phyloP scores from a whole-genome alignment of 164 flowering plant species.

The Umbellularia californica region DNA sequence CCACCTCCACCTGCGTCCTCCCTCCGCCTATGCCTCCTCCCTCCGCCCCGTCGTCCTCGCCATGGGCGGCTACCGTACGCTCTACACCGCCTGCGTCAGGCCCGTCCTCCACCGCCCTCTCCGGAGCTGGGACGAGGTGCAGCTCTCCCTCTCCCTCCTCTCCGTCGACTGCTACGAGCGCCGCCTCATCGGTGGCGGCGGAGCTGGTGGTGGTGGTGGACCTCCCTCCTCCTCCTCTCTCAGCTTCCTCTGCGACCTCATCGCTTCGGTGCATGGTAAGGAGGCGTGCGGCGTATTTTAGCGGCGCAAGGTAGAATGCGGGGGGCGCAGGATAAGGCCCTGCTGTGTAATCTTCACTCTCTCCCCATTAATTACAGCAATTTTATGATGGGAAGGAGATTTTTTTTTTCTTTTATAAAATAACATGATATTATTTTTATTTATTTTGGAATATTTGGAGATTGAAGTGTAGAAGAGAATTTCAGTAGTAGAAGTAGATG shows the following conservation, averaged over 20 bases:
- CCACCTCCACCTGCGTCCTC: constrained; percentile 49
- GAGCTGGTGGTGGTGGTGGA: not conserved
- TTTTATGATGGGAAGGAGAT: too few species aligned
- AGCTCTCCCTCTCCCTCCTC: constrained; percentile 71
- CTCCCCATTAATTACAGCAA: too few species aligned
- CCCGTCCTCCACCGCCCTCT: constrained; percentile 39
- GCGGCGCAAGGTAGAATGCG: not conserved
- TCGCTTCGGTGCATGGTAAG: not conserved
- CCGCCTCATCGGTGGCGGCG: constrained; percentile 21
- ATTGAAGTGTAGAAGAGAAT: too few species aligned
- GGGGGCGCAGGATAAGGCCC: not conserved
- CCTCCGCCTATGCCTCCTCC: constrained; percentile 5
- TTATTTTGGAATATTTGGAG: too few species aligned
- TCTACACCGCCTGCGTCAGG: constrained; percentile 61
- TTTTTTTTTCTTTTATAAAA: too few species aligned
- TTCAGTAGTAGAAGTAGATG: too few species aligned
- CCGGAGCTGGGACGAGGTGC: constrained; percentile 58
- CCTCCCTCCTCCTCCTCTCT: constrained; percentile 45
- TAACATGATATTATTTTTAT: too few species aligned
- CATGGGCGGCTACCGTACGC: constrained; percentile 69
- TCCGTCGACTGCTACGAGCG: constrained; percentile 85
- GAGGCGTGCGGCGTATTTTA: not conserved
- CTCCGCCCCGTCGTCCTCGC: constrained; percentile 57
- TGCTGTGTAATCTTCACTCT: not conserved
- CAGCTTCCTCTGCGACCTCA: constrained; percentile 53